Conservation (phyloP, 2,329 filamentous ascomycete species). For the Venturia asperata region DNA sequence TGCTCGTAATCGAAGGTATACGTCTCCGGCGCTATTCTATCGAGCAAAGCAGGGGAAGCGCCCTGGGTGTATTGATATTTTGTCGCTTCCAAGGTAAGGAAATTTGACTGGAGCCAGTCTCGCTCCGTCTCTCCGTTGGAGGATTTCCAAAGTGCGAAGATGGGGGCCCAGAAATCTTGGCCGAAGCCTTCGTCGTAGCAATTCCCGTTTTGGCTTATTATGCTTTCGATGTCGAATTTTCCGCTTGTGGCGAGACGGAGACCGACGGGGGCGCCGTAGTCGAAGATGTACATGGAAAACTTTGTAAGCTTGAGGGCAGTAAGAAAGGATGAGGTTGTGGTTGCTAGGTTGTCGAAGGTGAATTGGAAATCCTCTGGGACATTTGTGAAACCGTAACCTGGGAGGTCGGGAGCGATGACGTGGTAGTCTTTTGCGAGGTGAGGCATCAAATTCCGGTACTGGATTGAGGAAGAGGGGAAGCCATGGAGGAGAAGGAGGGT, state of each 20-base stretch:
- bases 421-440: slow-evolving; percentile 38
- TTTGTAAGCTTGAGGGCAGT: slow-evolving; percentile 36
- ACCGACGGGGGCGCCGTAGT: slow-evolving; percentile 54
- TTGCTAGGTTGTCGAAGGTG: slow-evolving; percentile 48
- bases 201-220: slow-evolving; percentile 56
- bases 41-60: slow-evolving; percentile 26
- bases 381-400: slow-evolving; percentile 53
- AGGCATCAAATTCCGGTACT: slow-evolving; percentile 43
- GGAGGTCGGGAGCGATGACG: slow-evolving; percentile 51
- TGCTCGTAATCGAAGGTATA: slow-evolving; percentile 46
- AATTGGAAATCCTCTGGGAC: slow-evolving; percentile 42
- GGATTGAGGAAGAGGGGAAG: slow-evolving; percentile 41
- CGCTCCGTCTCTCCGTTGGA: slow-evolving; percentile 25
- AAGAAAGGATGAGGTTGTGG: slow-evolving; percentile 44
- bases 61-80: slow-evolving; percentile 42
- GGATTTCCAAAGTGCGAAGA: slow-evolving; percentile 42
- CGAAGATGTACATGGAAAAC: slow-evolving; percentile 54
- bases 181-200: slow-evolving; percentile 51
- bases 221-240: slow-evolving; percentile 43
- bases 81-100: slow-evolving; percentile 23
- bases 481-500: slow-evolving; percentile 42
- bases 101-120: slow-evolving; percentile 21
- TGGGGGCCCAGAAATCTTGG: slow-evolving; percentile 43
- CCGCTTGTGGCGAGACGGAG: slow-evolving; percentile 47
- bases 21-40: slow-evolving; percentile 38